These are phyloP conservation scores for Rosa chinensis DNA, from an alignment of 306 rosid genomes.

Conservation along the genomic window DNA sequence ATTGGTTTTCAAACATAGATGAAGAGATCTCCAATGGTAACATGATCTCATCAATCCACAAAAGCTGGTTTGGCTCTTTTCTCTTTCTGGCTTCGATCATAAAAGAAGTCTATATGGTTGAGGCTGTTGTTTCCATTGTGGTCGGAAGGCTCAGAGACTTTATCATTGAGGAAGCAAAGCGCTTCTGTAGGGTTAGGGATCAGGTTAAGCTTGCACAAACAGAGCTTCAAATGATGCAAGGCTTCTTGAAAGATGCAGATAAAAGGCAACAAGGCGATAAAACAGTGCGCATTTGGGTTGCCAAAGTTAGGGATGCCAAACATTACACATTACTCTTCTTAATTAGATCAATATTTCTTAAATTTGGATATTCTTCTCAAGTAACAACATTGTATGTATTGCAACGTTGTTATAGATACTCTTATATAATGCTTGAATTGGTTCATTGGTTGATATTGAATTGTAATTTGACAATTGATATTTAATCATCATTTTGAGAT, in stretches of 20 bases:
- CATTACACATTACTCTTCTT: neutral
- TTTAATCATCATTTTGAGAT: too few species aligned
- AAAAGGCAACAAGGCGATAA: slow-evolving; percentile 38
- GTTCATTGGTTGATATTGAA: neutral
- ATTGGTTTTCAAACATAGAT: too few species aligned
- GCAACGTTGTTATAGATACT: neutral
- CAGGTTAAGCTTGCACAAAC: neutral
- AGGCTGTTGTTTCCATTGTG: too few species aligned
- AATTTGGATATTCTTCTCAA: neutral
- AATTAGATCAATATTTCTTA: neutral
- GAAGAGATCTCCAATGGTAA: too few species aligned
- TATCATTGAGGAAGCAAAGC: neutral
- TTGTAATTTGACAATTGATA: too few species aligned
- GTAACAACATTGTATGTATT: neutral
- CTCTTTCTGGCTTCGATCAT: too few species aligned
- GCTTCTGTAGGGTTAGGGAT: neutral
- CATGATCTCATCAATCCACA: too few species aligned
- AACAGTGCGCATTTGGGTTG: slow-evolving; percentile 19
- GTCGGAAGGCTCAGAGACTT: too few species aligned
- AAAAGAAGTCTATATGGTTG: too few species aligned
- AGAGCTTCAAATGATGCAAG: slow-evolving; percentile 8
- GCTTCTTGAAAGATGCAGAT: slow-evolving; percentile 29
- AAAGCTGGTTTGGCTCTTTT: too few species aligned
- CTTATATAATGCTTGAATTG: neutral
- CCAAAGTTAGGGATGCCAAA: neutral